A percentile compares a stretch with the other conserved stretches of the same genome.
Evolutionary conservation across 1,284 basidiomycete species (phyloP).

Genomic region (Trametes hirsuta): DNA sequence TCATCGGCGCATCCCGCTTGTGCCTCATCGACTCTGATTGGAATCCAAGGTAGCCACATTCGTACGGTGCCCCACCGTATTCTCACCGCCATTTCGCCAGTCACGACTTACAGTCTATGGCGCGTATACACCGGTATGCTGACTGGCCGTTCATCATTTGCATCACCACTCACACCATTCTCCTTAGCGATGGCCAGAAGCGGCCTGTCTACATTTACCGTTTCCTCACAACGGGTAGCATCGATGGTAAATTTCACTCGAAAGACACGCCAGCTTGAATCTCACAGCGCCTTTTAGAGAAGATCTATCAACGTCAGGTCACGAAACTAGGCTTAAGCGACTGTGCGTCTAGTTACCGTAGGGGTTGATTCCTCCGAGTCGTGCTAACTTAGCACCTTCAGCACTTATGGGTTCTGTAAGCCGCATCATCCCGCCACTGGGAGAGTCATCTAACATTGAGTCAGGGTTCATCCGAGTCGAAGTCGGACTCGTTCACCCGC

Average conservation of each 20-base stretch:
- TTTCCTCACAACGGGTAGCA: constrained; percentile 81
- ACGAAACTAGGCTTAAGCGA: constrained; percentile 94
- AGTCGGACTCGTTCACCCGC: constrained; percentile 85
- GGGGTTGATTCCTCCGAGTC: too few species aligned
- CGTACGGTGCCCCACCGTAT: neutral
- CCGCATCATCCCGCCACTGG: neutral
- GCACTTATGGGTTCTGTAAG: constrained; percentile 69
- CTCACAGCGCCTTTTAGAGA: constrained; percentile 50
- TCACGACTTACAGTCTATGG: constrained; percentile 97
- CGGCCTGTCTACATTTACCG: constrained; percentile 93
- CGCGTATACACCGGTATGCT: constrained; percentile 86
- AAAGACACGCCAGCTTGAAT: neutral
- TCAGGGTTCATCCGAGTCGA: constrained; percentile 58
- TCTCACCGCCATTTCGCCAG: constrained; percentile 39
- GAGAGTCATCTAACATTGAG: constrained; percentile 18
- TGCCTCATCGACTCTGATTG: constrained; percentile 93
- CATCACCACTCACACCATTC: neutral
- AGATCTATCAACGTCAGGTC: constrained; percentile 91
- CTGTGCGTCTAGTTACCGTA: constrained; percentile 53
- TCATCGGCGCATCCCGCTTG: constrained; percentile 87
- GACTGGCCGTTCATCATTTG: too few species aligned
- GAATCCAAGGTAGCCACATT: constrained; percentile 76
- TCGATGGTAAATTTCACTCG: constrained; percentile 59
- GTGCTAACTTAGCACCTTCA: constrained; percentile 29
- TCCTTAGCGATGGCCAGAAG: constrained; percentile 88